These are phyloP conservation scores for Chaetothyriales sp. DNA, from an alignment of 2,329 filamentous ascomycete genomes.

Conservation along the genomic window DNA sequence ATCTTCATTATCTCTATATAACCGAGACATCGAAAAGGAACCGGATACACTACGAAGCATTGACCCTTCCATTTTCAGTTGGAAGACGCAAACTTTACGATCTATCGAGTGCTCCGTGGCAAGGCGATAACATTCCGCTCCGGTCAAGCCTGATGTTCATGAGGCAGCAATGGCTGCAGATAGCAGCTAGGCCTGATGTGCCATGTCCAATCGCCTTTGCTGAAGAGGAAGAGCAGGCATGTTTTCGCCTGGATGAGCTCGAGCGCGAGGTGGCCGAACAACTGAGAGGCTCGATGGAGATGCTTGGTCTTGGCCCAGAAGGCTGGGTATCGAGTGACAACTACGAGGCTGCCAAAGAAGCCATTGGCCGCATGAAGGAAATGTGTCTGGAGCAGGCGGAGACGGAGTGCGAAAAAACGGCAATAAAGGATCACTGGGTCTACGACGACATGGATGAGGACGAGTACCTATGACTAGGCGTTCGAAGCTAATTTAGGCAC, in stretches of 20 bases:
- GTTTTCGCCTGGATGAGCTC: conserved; percentile 7
- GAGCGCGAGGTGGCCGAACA: conserved; percentile 17
- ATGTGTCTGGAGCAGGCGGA: conserved; percentile 15
- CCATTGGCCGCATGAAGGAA: conserved; percentile 11
- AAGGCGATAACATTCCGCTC: too few species aligned
- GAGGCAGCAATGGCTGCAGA: too few species aligned
- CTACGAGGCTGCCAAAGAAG: conserved; percentile 14
- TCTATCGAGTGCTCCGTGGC: too few species aligned
- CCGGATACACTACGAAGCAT: too few species aligned
- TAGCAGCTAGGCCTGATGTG: too few species aligned
- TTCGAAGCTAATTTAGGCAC: too few species aligned
- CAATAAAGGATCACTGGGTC: conserved; percentile 7
- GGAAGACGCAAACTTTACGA: too few species aligned
- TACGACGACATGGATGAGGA: conserved; percentile 11
- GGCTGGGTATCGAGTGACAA: conserved; percentile 18
- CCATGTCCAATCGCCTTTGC: conserved; percentile 13
- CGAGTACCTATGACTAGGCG: not conserved
- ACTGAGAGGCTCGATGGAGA: conserved; percentile 12
- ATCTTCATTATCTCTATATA: too few species aligned
- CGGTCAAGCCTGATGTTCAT: too few species aligned
- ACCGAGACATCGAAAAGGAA: too few species aligned
- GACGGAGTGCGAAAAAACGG: conserved; percentile 9
- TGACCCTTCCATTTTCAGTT: too few species aligned
- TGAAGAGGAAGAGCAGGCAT: conserved; percentile 6
- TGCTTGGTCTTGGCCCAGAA: conserved; percentile 15